Percentiles rank a stretch among this genome's conserved stretches.
These are phyloP conservation scores for Akanthomyces muscarius DNA, from an alignment of 2,329 filamentous ascomycete genomes.

Conservation along the genomic window DNA sequence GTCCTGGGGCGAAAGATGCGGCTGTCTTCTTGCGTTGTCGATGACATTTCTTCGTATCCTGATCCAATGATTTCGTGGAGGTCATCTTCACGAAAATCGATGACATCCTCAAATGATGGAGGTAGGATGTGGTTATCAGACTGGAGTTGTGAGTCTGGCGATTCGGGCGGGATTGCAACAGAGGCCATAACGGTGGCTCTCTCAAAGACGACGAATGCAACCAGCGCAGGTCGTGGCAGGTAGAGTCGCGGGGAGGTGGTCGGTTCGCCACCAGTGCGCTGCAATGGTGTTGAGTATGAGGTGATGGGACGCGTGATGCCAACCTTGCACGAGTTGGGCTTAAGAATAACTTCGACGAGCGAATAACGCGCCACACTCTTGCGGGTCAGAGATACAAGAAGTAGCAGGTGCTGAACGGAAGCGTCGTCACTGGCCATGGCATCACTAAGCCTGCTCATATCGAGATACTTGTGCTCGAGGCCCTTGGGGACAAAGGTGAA, in stretches of 20 bases:
- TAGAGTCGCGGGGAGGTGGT: constrained; percentile 61
- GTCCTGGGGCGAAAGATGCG: constrained; percentile 49
- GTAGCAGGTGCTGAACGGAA: constrained; percentile 54
- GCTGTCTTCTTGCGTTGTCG: constrained; percentile 41
- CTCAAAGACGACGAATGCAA: constrained; percentile 78
- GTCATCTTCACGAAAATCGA: constrained; percentile 69
- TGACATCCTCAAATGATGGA: constrained; percentile 75
- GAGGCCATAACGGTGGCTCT: constrained; percentile 75
- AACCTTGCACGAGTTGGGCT: constrained; percentile 50
- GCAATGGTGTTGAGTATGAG: constrained; percentile 55
- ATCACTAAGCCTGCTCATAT: constrained; percentile 49
- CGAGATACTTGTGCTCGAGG: constrained; percentile 46
- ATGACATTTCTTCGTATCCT: constrained; percentile 56
- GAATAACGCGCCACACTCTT: constrained; percentile 60
- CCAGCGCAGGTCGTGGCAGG: constrained; percentile 72
- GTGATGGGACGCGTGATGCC: constrained; percentile 65
- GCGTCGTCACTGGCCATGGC: constrained; percentile 48
- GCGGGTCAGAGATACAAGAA: constrained; percentile 56
- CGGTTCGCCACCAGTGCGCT: constrained; percentile 34
- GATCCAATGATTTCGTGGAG: constrained; percentile 61
- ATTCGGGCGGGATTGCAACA: constrained; percentile 61
- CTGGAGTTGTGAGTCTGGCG: constrained; percentile 72
- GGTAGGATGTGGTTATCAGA: constrained; percentile 60
- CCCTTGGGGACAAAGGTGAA: constrained; percentile 64
- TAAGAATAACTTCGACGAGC: constrained; percentile 67